Percentiles rank a stretch among this genome's conserved stretches.
phyloP scores from a whole-genome alignment of 2,329 filamentous ascomycete species.

The Emmonsia crescens region DNA sequence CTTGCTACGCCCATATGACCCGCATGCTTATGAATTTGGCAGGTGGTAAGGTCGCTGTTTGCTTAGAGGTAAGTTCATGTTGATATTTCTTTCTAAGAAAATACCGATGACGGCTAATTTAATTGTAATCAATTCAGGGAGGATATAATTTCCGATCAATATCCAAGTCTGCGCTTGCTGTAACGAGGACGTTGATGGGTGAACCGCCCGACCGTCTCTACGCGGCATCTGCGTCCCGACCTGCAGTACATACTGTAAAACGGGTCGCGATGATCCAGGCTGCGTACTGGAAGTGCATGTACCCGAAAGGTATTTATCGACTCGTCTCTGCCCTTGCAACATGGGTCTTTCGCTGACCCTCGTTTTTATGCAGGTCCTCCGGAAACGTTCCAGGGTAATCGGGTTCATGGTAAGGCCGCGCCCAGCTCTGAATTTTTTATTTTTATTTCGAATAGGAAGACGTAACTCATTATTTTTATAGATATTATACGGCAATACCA shows the following conservation, averaged over 20 bases:
- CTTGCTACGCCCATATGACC: conserved; percentile 96
- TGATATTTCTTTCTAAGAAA: background rate
- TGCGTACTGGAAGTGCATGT: conserved; percentile 78
- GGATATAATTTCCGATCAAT: conserved; percentile 93
- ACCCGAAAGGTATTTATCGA: conserved; percentile 46
- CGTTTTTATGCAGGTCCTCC: conserved; percentile 12
- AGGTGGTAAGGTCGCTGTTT: conserved; percentile 79
- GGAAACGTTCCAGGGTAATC: conserved; percentile 31
- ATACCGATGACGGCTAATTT: background rate
- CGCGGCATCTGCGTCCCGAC: conserved; percentile 37
- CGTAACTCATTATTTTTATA: conserved; percentile 13
- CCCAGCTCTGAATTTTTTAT: background rate
- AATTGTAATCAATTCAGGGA: conserved; percentile 38
- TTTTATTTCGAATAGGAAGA: background rate
- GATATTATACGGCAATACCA: conserved; percentile 74
- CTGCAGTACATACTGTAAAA: conserved; percentile 46
- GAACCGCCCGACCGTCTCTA: conserved; percentile 63
- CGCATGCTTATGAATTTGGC: conserved; percentile 97
- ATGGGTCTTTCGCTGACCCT: background rate
- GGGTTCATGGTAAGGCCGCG: conserved; percentile 47
- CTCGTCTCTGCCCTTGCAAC: background rate
- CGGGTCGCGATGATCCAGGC: conserved; percentile 50
- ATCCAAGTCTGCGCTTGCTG: conserved; percentile 80
- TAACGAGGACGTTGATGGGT: conserved; percentile 88
- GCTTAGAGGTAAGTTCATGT: conserved; percentile 52